Percentiles rank a stretch among this genome's conserved stretches.
These are phyloP conservation scores for Gryganskiella cystojenkinii DNA, from an alignment of 192 early-diverging fungal species.

Conservation along the genomic window DNA sequence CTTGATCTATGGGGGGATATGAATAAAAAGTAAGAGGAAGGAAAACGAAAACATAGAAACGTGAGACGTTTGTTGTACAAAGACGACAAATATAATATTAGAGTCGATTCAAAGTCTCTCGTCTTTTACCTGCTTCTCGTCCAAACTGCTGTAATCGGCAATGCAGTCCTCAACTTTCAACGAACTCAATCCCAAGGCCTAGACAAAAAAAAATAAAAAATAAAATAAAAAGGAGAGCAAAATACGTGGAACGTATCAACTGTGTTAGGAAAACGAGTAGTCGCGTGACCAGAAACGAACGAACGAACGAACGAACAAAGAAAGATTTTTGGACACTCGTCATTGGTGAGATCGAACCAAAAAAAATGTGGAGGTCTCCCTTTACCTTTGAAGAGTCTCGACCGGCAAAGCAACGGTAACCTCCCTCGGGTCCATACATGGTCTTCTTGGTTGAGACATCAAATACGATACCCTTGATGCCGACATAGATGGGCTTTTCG, in stretches of 20 bases:
- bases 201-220: not conserved
- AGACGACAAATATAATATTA: too few relatives aligned
- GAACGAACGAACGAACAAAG: too few relatives aligned
- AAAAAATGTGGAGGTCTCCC: too few relatives aligned
- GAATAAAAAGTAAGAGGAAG: not conserved
- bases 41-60: not conserved
- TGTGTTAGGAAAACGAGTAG: not conserved
- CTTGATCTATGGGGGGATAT: slow-evolving; percentile 56
- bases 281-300: too few relatives aligned
- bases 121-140: slow-evolving; percentile 71
- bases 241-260: not conserved
- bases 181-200: slow-evolving; percentile 76
- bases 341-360: not conserved
- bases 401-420: slow-evolving; percentile 84
- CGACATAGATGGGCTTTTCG: slow-evolving; percentile 77
- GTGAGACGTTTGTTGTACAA: too few relatives aligned
- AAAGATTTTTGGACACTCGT: too few relatives aligned
- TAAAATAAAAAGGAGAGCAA: not conserved
- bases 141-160: slow-evolving; percentile 74
- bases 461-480: slow-evolving; percentile 84
- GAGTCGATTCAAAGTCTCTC: too few relatives aligned
- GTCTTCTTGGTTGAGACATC: slow-evolving; percentile 74
- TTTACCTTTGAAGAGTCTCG: slow-evolving; percentile 81
- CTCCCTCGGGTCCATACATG: slow-evolving; percentile 73
- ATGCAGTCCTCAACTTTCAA: slow-evolving; percentile 77